A percentile compares a stretch with the other conserved stretches of the same genome.
phyloP scores from a whole-genome alignment of 2,329 filamentous ascomycete genomes.

The Microcyclospora tardicrescens region DNA sequence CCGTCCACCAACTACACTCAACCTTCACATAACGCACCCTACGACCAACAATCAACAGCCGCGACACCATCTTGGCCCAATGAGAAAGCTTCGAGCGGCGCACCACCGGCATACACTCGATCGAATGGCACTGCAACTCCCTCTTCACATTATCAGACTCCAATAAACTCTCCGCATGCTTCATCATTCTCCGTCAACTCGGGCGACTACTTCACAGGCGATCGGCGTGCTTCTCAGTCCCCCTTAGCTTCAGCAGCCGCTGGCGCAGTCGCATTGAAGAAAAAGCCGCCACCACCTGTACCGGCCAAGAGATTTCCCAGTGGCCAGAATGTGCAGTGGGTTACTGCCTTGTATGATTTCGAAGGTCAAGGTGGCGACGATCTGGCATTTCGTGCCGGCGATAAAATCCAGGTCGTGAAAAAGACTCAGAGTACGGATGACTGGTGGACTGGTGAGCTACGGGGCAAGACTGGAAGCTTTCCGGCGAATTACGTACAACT shows the following conservation, averaged over 20 bases:
- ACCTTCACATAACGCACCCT: slow-evolving; percentile 6
- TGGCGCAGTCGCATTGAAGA: slow-evolving; percentile 41
- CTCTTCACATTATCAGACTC: slow-evolving; percentile 22
- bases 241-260: slow-evolving; percentile 14
- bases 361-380: slow-evolving; percentile 57
- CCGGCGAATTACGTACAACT: slow-evolving; percentile 59
- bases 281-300: slow-evolving; percentile 64
- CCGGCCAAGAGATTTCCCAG: slow-evolving; percentile 46
- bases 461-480: slow-evolving; percentile 56
- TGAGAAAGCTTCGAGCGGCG: neutral
- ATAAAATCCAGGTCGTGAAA: slow-evolving; percentile 62
- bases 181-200: slow-evolving; percentile 16
- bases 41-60: slow-evolving; percentile 12
- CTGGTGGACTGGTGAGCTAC: slow-evolving; percentile 75
- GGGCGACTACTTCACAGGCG: slow-evolving; percentile 18
- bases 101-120: slow-evolving; percentile 12
- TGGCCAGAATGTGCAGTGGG: slow-evolving; percentile 23
- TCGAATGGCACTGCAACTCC: slow-evolving; percentile 18
- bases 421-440: slow-evolving; percentile 70
- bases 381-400: slow-evolving; percentile 61
- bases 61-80: slow-evolving; percentile 5
- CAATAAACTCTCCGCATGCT: slow-evolving; percentile 7
- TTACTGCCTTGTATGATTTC: slow-evolving; percentile 62
- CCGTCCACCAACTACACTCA: slow-evolving; percentile 7
- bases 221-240: slow-evolving; percentile 17